A percentile compares a stretch with the other conserved stretches of the same genome.
These are phyloP conservation scores for Eremomyces bilateralis DNA, from an alignment of 495 filamentous ascomycete species.

Conservation along the genomic window DNA sequence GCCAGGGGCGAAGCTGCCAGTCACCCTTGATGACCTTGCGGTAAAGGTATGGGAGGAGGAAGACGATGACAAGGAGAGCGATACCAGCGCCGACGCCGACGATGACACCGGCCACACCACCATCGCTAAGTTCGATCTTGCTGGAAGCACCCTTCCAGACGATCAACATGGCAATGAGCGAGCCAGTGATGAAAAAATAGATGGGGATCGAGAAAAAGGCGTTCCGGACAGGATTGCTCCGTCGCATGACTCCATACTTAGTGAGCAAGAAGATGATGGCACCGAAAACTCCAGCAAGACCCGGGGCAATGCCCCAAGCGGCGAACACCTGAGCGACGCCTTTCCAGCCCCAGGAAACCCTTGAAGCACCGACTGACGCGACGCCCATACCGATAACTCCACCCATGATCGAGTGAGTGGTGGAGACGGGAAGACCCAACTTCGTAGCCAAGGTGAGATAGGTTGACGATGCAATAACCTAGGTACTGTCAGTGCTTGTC, in stretches of 20 bases:
- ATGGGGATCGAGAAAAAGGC: constrained; percentile 2
- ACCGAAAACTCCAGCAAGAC: constrained; percentile 3
- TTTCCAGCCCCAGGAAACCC: constrained; percentile 6
- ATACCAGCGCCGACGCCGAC: constrained; percentile 2
- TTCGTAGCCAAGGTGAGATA: constrained; percentile 8
- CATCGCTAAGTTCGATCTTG: constrained; percentile 5
- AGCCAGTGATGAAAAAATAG: constrained; percentile 17
- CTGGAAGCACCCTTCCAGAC: constrained; percentile 34
- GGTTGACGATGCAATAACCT: constrained; percentile 6
- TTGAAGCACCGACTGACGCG: constrained; percentile 1
- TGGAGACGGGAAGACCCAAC: constrained; percentile 7
- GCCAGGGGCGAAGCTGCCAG: constrained; percentile 3
- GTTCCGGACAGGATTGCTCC: constrained; percentile 2
- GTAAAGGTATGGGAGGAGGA: constrained; percentile 6
- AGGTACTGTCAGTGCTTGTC: too few relatives aligned
- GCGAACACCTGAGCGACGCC: constrained; percentile 10
- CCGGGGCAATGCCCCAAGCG: constrained; percentile 5
- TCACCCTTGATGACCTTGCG: constrained; percentile 5
- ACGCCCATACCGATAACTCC: constrained; percentile 22
- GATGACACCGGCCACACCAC: constrained; percentile 3
- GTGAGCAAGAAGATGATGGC: constrained; percentile 5
- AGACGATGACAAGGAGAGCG: background rate
- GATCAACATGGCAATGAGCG: constrained; percentile 24
- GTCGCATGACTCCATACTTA: constrained; percentile 4
- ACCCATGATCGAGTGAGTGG: constrained; percentile 10